A percentile compares a stretch with the other conserved stretches of the same genome.
Evolutionary conservation across 345 rosid species (phyloP).

Genomic region (Leavenworthia alabamica): DNA sequence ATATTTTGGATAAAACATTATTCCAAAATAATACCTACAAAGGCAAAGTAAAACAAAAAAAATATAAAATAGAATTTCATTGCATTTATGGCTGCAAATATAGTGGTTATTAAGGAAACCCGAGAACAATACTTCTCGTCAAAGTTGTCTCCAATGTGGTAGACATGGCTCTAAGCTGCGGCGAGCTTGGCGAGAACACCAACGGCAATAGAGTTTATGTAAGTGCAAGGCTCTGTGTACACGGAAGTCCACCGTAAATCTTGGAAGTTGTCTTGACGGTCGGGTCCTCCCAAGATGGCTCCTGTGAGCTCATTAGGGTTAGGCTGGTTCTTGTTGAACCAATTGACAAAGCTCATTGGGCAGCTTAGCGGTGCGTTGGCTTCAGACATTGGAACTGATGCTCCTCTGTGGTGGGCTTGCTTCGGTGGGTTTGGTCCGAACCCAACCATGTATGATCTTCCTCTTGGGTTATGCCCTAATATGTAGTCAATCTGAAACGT

Average conservation of each 20-base stretch:
- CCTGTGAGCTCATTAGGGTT: conserved; percentile 82
- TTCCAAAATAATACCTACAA: conserved; percentile 26
- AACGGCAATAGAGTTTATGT: conserved; percentile 61
- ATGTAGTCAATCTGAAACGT: conserved; percentile 71
- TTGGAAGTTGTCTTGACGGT: conserved; percentile 50
- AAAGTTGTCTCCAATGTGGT: conserved; percentile 9
- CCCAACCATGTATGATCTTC: conserved; percentile 90
- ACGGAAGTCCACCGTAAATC: conserved; percentile 59
- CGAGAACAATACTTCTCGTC: conserved; percentile 15
- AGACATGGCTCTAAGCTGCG: conserved; percentile 16
- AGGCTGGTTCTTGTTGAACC: conserved; percentile 41
- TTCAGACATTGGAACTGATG: conserved; percentile 43
- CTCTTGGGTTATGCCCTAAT: conserved; percentile 64
- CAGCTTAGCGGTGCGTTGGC: conserved; percentile 33
- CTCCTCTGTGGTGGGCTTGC: conserved; percentile 85
- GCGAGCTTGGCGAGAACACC: conserved; percentile 80
- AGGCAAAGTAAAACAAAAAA: not conserved
- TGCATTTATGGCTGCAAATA: conserved; percentile 1
- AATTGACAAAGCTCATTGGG: conserved; percentile 58
- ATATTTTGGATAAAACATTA: not conserved
- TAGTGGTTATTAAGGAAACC: conserved; percentile 5
- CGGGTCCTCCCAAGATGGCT: conserved; percentile 88
- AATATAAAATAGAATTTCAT: conserved; percentile 16
- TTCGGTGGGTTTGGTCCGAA: conserved; percentile 70
- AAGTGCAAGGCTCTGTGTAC: conserved; percentile 88